Conservation (phyloP, 768 basidiomycete species). For the Trametes coccinea region DNA sequence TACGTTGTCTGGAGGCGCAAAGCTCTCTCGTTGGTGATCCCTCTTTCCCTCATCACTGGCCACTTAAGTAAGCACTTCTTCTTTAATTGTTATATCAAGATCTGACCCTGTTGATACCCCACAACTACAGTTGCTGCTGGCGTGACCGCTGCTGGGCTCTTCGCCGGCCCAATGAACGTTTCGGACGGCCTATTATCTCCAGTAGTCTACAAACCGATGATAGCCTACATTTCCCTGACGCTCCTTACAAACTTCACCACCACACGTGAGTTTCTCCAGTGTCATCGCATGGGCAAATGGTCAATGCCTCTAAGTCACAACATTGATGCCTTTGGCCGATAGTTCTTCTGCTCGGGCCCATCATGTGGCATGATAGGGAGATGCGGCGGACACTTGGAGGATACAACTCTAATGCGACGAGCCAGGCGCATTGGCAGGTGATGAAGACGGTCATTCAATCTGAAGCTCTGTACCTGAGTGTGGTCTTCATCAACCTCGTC, state of each 20-base stretch:
- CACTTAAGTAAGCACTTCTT: too few species aligned
- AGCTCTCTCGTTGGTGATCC: not conserved
- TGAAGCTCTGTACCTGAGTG: not conserved
- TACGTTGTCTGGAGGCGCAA: not conserved
- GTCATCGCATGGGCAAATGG: too few species aligned
- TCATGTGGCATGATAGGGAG: not conserved
- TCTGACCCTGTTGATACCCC: too few species aligned
- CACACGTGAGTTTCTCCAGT: not conserved
- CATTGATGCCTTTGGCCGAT: not conserved
- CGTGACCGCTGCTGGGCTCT: too few species aligned
- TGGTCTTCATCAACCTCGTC: not conserved
- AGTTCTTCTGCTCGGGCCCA: conserved; percentile 1
- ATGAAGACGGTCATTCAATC: conserved; percentile 4
- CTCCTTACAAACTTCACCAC: not conserved
- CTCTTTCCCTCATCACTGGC: not conserved
- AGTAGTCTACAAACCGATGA: not conserved
- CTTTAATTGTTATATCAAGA: too few species aligned
- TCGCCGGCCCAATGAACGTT: too few species aligned
- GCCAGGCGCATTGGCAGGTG: not conserved
- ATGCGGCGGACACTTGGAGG: not conserved
- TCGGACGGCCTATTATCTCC: not conserved
- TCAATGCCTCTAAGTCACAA: too few species aligned
- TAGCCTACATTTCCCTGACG: not conserved
- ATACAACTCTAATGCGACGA: not conserved
- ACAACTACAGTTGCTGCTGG: too few species aligned